phyloP scores from a whole-genome alignment of 176 grass and related monocot species.

The Raddia guianensis region DNA sequence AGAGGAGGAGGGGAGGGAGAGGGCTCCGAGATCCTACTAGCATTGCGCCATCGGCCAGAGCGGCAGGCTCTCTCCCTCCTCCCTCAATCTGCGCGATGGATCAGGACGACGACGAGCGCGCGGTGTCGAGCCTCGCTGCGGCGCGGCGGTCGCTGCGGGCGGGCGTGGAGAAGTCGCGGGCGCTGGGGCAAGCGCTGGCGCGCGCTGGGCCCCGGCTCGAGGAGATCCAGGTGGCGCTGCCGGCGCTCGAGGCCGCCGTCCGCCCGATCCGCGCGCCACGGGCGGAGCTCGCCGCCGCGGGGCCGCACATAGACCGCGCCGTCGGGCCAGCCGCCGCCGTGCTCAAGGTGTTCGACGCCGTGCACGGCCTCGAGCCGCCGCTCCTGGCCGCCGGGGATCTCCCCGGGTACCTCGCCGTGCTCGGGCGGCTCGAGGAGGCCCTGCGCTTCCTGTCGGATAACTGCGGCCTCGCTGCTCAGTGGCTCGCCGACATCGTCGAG shows the following conservation, averaged over 20 bases:
- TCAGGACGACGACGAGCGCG: constrained; percentile 19
- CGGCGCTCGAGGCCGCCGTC: constrained; percentile 75
- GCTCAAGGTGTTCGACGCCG: constrained; percentile 98
- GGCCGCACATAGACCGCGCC: constrained; percentile 83
- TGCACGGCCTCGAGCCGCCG: constrained; percentile 82
- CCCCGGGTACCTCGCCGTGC: constrained; percentile 59
- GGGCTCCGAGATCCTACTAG: neutral
- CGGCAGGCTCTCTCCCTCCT: neutral
- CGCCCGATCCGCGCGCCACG: constrained; percentile 75
- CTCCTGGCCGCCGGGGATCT: constrained; percentile 62
- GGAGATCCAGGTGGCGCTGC: constrained; percentile 79
- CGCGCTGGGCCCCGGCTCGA: constrained; percentile 58
- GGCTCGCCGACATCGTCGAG: constrained; percentile 92
- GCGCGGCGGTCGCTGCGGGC: constrained; percentile 53
- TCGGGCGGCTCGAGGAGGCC: constrained; percentile 77
- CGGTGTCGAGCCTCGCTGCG: constrained; percentile 45
- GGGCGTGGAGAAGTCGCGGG: constrained; percentile 59
- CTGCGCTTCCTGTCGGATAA: constrained; percentile 72
- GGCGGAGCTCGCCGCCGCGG: constrained; percentile 54
- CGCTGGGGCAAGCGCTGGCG: constrained; percentile 46
- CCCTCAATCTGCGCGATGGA: neutral
- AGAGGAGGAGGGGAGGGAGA: neutral
- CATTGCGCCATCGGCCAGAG: neutral
- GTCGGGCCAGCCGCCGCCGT: constrained; percentile 81
- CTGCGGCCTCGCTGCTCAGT: constrained; percentile 75